Conservation (phyloP, 768 basidiomycete species). For the Fomitopsis pulvina region DNA sequence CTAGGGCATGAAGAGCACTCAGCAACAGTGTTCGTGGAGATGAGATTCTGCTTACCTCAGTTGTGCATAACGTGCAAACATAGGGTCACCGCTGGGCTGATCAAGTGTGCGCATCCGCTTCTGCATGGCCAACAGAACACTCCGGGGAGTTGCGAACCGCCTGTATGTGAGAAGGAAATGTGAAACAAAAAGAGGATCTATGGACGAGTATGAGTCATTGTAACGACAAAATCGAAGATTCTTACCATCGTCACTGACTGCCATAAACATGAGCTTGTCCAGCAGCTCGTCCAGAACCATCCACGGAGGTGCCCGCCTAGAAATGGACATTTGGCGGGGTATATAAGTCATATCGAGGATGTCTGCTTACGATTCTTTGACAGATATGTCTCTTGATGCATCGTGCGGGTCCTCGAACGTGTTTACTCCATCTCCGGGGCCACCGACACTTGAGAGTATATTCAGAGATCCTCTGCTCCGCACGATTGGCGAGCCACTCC, state of each 20-base stretch:
- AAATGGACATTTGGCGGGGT: neutral
- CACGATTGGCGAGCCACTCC: constrained; percentile 1
- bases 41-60: constrained; percentile 52
- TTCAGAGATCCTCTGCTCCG: constrained; percentile 3
- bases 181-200: constrained; percentile 71
- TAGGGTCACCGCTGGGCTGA: constrained; percentile 65
- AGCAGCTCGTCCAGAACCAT: constrained; percentile 73
- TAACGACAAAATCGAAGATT: neutral
- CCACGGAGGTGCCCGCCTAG: constrained; percentile 57
- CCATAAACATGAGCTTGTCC: constrained; percentile 76
- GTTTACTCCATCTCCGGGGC: neutral
- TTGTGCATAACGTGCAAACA: constrained; percentile 84
- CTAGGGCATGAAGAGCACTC: constrained; percentile 29
- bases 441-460: neutral
- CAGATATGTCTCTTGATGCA: constrained; percentile 14
- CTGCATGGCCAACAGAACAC: constrained; percentile 80
- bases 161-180: constrained; percentile 84
- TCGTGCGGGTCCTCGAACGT: constrained; percentile 1
- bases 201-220: constrained; percentile 1
- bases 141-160: constrained; percentile 74
- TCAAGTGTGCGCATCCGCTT: constrained; percentile 78
- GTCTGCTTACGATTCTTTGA: constrained; percentile 45
- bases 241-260: constrained; percentile 79
- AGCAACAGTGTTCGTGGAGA: neutral
- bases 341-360: neutral